These are phyloP conservation scores for Elymus sibiricus DNA, from an alignment of 176 grass and related monocot species.

Conservation along the genomic window DNA sequence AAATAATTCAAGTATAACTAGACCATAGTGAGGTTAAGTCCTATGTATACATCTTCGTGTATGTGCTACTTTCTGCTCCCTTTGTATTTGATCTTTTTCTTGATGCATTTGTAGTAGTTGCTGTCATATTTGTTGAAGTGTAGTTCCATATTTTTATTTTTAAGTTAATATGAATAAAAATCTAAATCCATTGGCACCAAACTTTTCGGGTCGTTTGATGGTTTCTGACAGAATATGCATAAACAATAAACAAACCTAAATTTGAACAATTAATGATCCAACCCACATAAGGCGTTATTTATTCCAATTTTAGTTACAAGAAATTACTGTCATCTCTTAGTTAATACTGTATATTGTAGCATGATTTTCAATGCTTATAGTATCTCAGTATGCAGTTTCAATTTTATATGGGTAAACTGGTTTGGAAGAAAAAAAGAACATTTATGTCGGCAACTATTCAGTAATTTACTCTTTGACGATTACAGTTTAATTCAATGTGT, in stretches of 20 bases:
- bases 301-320: background rate
- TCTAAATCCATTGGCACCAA: background rate
- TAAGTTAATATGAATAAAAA: background rate
- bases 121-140: background rate
- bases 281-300: background rate
- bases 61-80: background rate
- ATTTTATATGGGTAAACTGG: slow-evolving; percentile 49
- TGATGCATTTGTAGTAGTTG: background rate
- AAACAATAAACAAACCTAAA: background rate
- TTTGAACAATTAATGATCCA: background rate
- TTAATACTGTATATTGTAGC: background rate
- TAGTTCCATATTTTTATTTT: background rate
- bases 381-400: slow-evolving; percentile 26
- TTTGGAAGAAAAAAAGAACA: background rate
- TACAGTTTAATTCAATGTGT: slow-evolving; percentile 10
- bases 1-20: background rate
- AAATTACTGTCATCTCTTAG: background rate
- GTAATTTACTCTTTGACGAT: slow-evolving; percentile 32
- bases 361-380: background rate
- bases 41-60: background rate
- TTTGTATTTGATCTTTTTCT: background rate
- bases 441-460: too few species aligned
- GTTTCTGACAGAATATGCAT: background rate
- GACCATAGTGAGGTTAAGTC: background rate
- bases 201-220: background rate